Conservation (phyloP, 768 basidiomycete genomes). For the Rubroboletus pulcherrimus region DNA sequence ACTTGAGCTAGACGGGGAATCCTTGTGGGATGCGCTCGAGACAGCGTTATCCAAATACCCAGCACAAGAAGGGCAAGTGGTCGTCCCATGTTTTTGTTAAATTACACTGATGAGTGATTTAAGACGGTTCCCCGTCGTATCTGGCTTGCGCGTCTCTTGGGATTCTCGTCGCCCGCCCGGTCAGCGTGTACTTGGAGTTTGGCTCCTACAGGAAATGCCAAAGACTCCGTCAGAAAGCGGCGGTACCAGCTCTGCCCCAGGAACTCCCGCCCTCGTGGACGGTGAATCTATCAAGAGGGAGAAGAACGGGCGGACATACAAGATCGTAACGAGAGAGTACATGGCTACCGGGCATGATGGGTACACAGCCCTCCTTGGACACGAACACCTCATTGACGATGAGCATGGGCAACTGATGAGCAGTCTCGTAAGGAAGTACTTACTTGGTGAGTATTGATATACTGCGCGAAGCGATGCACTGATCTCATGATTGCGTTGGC, state of each 20-base stretch:
- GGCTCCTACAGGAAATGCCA: constrained; percentile 44
- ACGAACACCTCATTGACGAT: constrained; percentile 72
- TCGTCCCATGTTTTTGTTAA: background rate
- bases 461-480: background rate
- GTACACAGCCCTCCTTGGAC: constrained; percentile 61
- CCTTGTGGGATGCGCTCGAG: constrained; percentile 80
- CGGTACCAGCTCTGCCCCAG: constrained; percentile 18
- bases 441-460: constrained; percentile 54
- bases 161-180: constrained; percentile 73
- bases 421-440: constrained; percentile 74
- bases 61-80: constrained; percentile 81
- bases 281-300: constrained; percentile 53
- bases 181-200: constrained; percentile 69
- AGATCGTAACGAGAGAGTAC: constrained; percentile 82
- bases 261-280: constrained; percentile 37
- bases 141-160: constrained; percentile 83
- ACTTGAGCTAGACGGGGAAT: constrained; percentile 71
- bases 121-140: constrained; percentile 86
- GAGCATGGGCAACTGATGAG: constrained; percentile 80
- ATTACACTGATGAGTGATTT: background rate
- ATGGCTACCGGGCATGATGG: constrained; percentile 85
- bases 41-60: constrained; percentile 73
- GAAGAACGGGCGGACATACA: constrained; percentile 58
- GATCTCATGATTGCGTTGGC: constrained; percentile 8
- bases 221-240: constrained; percentile 20